Evolutionary conservation across 1,284 basidiomycete species (phyloP).

Genomic region (Athelia psychrophila): DNA sequence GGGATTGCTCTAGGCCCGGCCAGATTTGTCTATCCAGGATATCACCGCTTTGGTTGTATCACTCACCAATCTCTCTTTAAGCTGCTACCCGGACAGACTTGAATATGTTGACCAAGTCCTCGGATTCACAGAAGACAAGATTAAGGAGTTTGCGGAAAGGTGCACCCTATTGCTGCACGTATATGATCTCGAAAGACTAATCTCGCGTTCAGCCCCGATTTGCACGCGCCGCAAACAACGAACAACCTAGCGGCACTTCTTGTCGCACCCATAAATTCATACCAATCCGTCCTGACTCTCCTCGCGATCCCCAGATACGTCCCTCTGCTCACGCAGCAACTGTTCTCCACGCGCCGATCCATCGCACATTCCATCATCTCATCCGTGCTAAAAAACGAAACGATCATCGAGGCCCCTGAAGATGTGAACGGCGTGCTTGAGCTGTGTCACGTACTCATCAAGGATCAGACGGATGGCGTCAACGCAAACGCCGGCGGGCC

Average conservation of each 20-base stretch:
- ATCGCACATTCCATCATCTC: constrained; percentile 92
- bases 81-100: constrained; percentile 91
- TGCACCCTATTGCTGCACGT: constrained; percentile 29
- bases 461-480: constrained; percentile 77
- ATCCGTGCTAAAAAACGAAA: constrained; percentile 92
- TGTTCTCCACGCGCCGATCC: constrained; percentile 84
- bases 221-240: constrained; percentile 84
- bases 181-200: background rate
- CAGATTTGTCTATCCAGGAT: constrained; percentile 93
- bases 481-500: constrained; percentile 23
- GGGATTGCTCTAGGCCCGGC: constrained; percentile 68
- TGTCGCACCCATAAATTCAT: constrained; percentile 90
- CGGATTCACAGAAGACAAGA: constrained; percentile 82
- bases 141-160: constrained; percentile 82
- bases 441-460: constrained; percentile 86
- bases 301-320: constrained; percentile 89
- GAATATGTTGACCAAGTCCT: constrained; percentile 96
- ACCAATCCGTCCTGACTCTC: constrained; percentile 90
- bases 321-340: constrained; percentile 78
- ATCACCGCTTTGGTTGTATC: constrained; percentile 93
- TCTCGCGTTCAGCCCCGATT: constrained; percentile 65
- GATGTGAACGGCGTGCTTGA: constrained; percentile 92
- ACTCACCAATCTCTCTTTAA: constrained; percentile 87
- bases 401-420: constrained; percentile 84
- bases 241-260: constrained; percentile 87